These are phyloP conservation scores for Brassica rapa DNA, from an alignment of 345 rosid species.

Conservation along the genomic window DNA sequence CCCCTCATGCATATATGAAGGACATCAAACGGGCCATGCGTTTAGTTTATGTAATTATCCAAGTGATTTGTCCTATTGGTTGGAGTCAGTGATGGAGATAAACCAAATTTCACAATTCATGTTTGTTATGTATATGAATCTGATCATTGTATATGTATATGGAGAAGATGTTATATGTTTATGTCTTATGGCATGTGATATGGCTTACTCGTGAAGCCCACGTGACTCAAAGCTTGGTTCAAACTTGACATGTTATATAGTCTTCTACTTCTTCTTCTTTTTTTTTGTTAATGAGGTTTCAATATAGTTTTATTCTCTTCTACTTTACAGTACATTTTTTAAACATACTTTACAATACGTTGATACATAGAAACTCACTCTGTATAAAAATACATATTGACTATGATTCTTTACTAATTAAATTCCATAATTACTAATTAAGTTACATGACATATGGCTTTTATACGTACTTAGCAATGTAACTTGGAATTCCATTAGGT, in stretches of 20 bases:
- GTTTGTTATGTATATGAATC: slow-evolving; percentile 6
- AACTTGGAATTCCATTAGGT: background rate
- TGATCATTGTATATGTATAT: background rate
- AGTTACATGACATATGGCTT: background rate
- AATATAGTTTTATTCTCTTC: background rate
- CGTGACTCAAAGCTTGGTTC: slow-evolving; percentile 44
- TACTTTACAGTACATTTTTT: too few species aligned
- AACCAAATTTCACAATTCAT: background rate
- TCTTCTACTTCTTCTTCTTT: background rate
- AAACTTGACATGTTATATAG: slow-evolving; percentile 26
- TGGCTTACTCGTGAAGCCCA: slow-evolving; percentile 59
- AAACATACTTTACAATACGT: background rate
- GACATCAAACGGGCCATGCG: slow-evolving; percentile 24
- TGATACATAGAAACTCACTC: background rate
- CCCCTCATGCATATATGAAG: slow-evolving; percentile 45
- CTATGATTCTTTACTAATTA: background rate
- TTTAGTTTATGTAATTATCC: slow-evolving; percentile 15
- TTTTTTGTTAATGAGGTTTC: background rate
- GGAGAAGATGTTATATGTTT: slow-evolving; percentile 61
- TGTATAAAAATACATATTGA: background rate
- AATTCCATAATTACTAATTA: background rate
- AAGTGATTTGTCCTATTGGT: slow-evolving; percentile 15
- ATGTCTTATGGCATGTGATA: slow-evolving; percentile 51
- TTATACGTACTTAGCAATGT: background rate
- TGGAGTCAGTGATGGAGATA: slow-evolving; percentile 14